Conservation (phyloP, 106 monocot species). For the Cymbidium sinense region DNA sequence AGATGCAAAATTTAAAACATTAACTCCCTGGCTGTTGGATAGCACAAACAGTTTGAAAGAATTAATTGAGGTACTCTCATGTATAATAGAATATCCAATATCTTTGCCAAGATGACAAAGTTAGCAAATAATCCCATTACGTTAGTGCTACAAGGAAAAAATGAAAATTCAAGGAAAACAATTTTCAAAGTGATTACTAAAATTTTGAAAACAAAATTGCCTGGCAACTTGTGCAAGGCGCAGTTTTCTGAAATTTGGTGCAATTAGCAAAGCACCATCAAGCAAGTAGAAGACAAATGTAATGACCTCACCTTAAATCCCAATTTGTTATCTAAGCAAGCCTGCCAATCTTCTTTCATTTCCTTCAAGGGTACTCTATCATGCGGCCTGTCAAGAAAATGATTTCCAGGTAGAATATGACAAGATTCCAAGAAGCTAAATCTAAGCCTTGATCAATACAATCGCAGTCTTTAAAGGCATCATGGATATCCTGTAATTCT, state of each 20-base stretch:
- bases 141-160: not conserved
- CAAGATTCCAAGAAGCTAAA: not conserved
- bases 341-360: conserved; percentile 69
- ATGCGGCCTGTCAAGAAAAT: conserved; percentile 27
- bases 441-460: not conserved
- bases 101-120: not conserved
- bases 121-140: not conserved
- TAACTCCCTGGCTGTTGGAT: not conserved
- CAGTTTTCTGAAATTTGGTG: no score
- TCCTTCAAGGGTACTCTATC: conserved; percentile 60
- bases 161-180: not conserved
- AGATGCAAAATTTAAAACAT: not conserved
- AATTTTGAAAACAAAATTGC: no score
- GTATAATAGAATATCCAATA: not conserved
- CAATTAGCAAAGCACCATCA: no score
- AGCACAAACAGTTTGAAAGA: not conserved
- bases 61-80: not conserved
- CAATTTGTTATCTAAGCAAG: conserved; percentile 61
- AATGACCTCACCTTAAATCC: conserved; percentile 54
- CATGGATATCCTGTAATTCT: conserved; percentile 7
- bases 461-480: not conserved
- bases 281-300: not conserved
- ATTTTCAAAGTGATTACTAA: no score
- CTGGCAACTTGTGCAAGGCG: no score
- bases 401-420: conserved; percentile 4